Evolutionary conservation across 1,284 basidiomycete genomes (phyloP), one percentile per base, ranked within the genome.

Genomic region (Pseudozyma sp.): DNA sequence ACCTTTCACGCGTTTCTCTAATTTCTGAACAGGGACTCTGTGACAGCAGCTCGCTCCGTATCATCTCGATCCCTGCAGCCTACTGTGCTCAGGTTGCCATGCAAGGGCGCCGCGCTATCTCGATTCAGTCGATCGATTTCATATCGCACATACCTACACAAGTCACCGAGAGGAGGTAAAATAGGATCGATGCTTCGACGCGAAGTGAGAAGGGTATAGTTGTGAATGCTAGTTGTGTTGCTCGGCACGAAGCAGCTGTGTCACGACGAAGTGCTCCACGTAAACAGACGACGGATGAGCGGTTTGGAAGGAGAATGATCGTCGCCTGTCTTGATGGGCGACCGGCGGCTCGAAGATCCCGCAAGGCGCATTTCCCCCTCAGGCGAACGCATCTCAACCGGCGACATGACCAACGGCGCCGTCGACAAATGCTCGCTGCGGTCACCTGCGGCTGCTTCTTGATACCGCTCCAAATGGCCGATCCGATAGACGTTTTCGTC

Each of bases 241-340:
- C 24, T 24, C 24, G 4, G 24, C 1, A 24, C 2, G 24, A 24
- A 24, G 24, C 11, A 16, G 11, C 39, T n/a, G 13, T n/a, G 7
- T 43, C 44, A 63, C 31, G 50, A 57, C 39, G 46, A 53, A 4
- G 60, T 60, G 19, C 60, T 62, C 69, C 69, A 72, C 7, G 64
- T 60, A 44, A 72, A 48, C 39, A 72, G 46, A 10, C 69, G 64
- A 31, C 60, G 55, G 13, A 72, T 49, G 45, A 72, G 44, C 13
- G 58, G 69, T 46, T 61, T 72, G 5, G 69, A 48, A 3, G 54
- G 47, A n/a, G 68, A 48, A 1, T 45, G 30, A 11, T 55, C 67
- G 16, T 58, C 53, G 3, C 48, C 67, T 7, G 53, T 19, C 30
- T 39, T 43, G 46, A 34, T 52, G 11, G 34, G 39, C 6, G 52